Conservation (phyloP, 192 early-diverging fungal genomes). For the Podila minutissima region DNA sequence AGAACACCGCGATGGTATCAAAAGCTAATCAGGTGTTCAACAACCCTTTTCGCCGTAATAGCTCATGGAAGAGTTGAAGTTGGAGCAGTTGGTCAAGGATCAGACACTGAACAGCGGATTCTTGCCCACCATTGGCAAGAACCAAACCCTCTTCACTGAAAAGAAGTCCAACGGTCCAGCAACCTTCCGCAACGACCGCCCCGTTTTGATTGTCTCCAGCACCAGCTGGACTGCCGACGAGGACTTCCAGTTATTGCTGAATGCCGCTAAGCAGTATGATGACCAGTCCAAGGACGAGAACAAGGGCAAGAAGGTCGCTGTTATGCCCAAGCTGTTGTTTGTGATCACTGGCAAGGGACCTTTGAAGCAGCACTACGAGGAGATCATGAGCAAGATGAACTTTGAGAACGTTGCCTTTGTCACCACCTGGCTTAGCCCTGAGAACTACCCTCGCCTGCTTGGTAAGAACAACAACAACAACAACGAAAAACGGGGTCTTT, state of each 20-base stretch:
- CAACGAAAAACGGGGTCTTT: too few species aligned
- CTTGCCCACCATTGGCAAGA: conserved; percentile 27
- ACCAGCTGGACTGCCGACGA: conserved; percentile 98
- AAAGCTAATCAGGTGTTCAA: not conserved
- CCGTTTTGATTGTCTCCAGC: conserved; percentile 84
- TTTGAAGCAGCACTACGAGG: conserved; percentile 73
- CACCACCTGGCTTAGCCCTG: conserved; percentile 83
- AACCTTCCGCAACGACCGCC: conserved; percentile 65
- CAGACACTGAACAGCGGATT: conserved; percentile 54
- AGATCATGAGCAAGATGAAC: conserved; percentile 63
- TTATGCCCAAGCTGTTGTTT: conserved; percentile 72
- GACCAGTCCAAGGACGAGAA: conserved; percentile 20
- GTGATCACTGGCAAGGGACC: conserved; percentile 96
- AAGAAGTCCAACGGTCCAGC: conserved; percentile 34
- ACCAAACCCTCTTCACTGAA: conserved; percentile 57
- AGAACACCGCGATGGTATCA: not conserved
- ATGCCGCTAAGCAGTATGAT: conserved; percentile 71
- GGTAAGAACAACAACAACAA: conserved; percentile 50
- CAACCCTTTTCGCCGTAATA: conserved; percentile 9
- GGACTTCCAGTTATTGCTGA: conserved; percentile 87
- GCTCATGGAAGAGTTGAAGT: conserved; percentile 54
- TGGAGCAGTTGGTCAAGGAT: conserved; percentile 55
- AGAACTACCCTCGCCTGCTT: conserved; percentile 89
- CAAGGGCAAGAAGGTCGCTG: conserved; percentile 9
- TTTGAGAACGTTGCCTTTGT: conserved; percentile 68